Conservation (phyloP, 495 filamentous ascomycete species). For the Aspergillus avenaceus region DNA sequence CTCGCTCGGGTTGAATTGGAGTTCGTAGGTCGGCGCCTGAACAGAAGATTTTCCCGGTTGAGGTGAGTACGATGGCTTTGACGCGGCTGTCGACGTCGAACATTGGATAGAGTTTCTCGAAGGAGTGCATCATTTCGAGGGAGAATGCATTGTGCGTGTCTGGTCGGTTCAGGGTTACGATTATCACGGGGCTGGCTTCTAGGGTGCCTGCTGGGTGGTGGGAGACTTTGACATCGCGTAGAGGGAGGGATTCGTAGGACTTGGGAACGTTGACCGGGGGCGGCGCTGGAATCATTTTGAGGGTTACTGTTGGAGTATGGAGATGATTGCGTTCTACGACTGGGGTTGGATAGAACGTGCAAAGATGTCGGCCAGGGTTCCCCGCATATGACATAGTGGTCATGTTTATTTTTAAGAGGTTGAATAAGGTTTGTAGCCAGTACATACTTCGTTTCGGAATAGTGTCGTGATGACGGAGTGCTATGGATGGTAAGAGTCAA, state of each 20-base stretch:
- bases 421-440: too few relatives aligned
- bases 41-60: constrained; percentile 50
- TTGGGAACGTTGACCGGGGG: constrained; percentile 1
- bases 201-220: constrained; percentile 41
- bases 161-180: constrained; percentile 50
- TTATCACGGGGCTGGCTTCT: constrained; percentile 41
- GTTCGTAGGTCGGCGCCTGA: constrained; percentile 52
- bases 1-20: constrained; percentile 17
- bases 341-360: background rate
- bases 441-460: too few relatives aligned
- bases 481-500: too few relatives aligned
- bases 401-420: too few relatives aligned
- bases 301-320: background rate
- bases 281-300: background rate
- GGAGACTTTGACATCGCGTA: constrained; percentile 38
- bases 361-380: background rate
- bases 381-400: too few relatives aligned
- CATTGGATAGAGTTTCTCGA: constrained; percentile 43
- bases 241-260: constrained; percentile 30
- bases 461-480: too few relatives aligned
- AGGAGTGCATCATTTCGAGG: constrained; percentile 40
- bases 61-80: constrained; percentile 50
- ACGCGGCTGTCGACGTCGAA: constrained; percentile 48
- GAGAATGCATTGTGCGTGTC: constrained; percentile 54
- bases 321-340: background rate